Percentiles rank a stretch among this genome's conserved stretches.
These are phyloP conservation scores for Hygrophorus russula DNA, from an alignment of 768 basidiomycete genomes.

Conservation along the genomic window DNA sequence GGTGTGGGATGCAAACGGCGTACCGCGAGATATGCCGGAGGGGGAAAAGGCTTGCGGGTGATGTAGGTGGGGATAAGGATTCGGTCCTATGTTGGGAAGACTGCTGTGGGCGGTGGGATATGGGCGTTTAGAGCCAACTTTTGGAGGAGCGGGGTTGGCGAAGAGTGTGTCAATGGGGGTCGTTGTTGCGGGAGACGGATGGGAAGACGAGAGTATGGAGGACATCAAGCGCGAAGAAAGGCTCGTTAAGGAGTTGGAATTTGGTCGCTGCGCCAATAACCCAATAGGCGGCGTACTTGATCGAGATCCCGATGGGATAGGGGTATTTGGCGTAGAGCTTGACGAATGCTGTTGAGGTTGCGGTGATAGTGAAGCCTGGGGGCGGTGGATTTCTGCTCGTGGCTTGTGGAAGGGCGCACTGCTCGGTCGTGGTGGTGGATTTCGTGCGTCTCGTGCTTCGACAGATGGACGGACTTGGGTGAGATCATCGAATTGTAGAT, in stretches of 20 bases:
- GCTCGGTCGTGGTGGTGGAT: not conserved
- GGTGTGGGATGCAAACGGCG: constrained; percentile 36
- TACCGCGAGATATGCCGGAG: constrained; percentile 24
- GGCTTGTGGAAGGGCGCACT: not conserved
- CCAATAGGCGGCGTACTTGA: not conserved
- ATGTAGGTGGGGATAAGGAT: not conserved
- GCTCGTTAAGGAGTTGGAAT: constrained; percentile 1
- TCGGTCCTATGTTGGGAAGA: constrained; percentile 7
- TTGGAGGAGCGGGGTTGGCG: constrained; percentile 8
- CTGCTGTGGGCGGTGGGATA: constrained; percentile 9
- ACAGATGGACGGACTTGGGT: too few species aligned
- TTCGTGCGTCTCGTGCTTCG: not conserved
- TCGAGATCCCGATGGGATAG: not conserved
- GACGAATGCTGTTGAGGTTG: not conserved
- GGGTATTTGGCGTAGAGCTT: not conserved
- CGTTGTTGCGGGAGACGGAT: constrained; percentile 3
- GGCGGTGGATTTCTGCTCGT: not conserved
- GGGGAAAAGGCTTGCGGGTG: constrained; percentile 1
- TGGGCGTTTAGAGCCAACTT: constrained; percentile 10
- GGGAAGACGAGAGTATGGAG: constrained; percentile 20
- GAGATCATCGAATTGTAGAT: too few species aligned
- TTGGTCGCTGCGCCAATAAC: not conserved
- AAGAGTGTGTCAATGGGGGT: constrained; percentile 11
- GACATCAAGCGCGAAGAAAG: constrained; percentile 43
- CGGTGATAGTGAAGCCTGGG: not conserved